Conservation (phyloP, 164 flowering plant genomes). For the Aristolochia californica region DNA sequence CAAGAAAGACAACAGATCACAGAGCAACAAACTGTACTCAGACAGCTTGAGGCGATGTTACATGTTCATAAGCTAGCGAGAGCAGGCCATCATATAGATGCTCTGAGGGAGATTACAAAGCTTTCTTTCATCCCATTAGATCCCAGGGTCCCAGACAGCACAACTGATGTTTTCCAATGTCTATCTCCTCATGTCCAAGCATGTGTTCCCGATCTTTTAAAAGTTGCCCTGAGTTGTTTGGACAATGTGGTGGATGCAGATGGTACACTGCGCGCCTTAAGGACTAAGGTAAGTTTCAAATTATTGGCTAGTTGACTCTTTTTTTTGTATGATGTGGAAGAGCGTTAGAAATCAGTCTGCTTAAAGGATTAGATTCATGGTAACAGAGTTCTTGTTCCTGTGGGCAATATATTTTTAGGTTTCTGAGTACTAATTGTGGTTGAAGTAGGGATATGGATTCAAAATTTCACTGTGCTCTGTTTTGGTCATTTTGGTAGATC, state of each 20-base stretch:
- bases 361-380: no score
- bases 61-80: conserved; percentile 57
- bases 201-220: conserved; percentile 92
- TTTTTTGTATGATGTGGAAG: no score
- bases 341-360: no score
- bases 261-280: conserved; percentile 81
- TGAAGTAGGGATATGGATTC: no score
- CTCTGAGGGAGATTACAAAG: conserved; percentile 70
- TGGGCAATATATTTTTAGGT: no score
- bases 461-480: no score
- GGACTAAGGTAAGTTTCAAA: conserved; percentile 67
- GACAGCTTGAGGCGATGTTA: conserved; percentile 84
- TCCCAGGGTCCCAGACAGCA: conserved; percentile 53
- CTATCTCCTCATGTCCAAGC: conserved; percentile 79
- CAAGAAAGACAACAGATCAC: conserved; percentile 68
- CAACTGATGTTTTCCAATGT: conserved; percentile 37
- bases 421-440: no score
- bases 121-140: conserved; percentile 81
- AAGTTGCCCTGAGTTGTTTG: conserved; percentile 67
- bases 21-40: conserved; percentile 65
- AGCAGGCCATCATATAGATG: conserved; percentile 60
- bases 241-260: conserved; percentile 75
- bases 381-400: no score
- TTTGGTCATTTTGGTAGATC: no score
- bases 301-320: no score